Base-by-base conservation (phyloP, 352 stramenopile genomes). In the Phytophthora pisi region DNA sequence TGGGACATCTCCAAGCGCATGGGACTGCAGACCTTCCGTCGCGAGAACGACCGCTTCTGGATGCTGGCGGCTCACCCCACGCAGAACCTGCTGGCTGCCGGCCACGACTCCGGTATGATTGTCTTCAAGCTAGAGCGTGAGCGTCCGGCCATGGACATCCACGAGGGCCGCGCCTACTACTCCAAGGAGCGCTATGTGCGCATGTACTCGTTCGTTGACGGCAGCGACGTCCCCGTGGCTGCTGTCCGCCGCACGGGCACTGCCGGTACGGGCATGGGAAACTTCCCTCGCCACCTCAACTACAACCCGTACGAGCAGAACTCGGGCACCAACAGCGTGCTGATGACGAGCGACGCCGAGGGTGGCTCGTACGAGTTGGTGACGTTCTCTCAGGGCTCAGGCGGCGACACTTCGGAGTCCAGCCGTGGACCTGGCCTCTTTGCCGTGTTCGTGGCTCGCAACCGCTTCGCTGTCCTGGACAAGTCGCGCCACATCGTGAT, bases 101-200 rank as follows among this genome's bases (percentile, higher is more conserved):
- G 98, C 52, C 98, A 99, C 74, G 98, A 99, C 81, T 98, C 92
- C n/a, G 98, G 98, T 73, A 99, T 99, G 96, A 99, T 99, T 78
- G 98, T 99, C 13, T 99, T 99, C 82, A 99, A 99, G 79, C 84
- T 99, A 43, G 91, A 97, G 70, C 90, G 98, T 50, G 98, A 99
- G 68, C 91, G 98, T 54, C 97, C 98, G 0, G 97, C 98, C 13
- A 98, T 98, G 77, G 87, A 95, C 47, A 85, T 93, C 16, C 72
- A 92, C 54, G 83, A 92, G 24, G 89, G 91, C 36, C 82, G 89
- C 15, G 81, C 91, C 20, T 99, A 98, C 72, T 99, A 99, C 75
- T 91, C 99, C 42, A 98, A 98, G 75, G 98, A 99, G 66, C 93
- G 97, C 40, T 99, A 99, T 80, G 85, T 99, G 24, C 97, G 98